Base-by-base conservation (phyloP, 2,329 filamentous ascomycete species). In the Ophiostoma ips region DNA sequence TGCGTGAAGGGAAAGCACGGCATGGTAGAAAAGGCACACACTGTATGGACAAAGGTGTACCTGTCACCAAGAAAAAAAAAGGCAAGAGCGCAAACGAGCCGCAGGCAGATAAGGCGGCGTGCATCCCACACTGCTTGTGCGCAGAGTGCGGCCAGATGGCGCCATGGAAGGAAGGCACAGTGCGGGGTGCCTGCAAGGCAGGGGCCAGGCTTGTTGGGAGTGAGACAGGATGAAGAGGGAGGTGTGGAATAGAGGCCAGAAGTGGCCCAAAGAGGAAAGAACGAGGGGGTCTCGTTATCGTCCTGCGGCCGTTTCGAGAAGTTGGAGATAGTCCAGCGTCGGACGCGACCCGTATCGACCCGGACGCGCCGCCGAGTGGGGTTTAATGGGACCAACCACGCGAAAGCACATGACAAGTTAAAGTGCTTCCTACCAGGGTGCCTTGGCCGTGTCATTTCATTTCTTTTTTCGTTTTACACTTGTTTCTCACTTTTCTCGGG, bases 311-410 rank as follows among this genome's bases (percentile, higher is more conserved):
- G 12, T 24, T 36, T 36, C n/a, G 15, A 5, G 13, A 30, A 28
- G 16, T 45, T 45, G 43, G 43, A 33, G 43, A 45, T 33, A 28
- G 18, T 28, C 28, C 31, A n/a, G 13, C 19, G 16, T 24, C 43
- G 43, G 43, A 18, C 43, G 43, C 31, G 43, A 31, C 43, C 43
- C 43, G 43, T 19, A 18, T 19, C 24, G 16, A 31, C 28, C 43
- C 43, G 43, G 43, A 45, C 43, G 43, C 43, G 43, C 12, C 8
- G 18, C 43, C 43, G 43, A 34, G 43, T 34, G 43, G 43, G 30
- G 30, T 10, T 18, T 3, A 18, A 4, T 31, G n/a, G 15, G 15
- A 15, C 24, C 24, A 11, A 18, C n/a, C 41, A 19, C 30, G 18
- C 43, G 43, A 18, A 15, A 10, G n/a, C 43, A 45, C 43, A 24